phyloP scores from a whole-genome alignment of 257 asterid genomes.

The Handroanthus guayacan region DNA sequence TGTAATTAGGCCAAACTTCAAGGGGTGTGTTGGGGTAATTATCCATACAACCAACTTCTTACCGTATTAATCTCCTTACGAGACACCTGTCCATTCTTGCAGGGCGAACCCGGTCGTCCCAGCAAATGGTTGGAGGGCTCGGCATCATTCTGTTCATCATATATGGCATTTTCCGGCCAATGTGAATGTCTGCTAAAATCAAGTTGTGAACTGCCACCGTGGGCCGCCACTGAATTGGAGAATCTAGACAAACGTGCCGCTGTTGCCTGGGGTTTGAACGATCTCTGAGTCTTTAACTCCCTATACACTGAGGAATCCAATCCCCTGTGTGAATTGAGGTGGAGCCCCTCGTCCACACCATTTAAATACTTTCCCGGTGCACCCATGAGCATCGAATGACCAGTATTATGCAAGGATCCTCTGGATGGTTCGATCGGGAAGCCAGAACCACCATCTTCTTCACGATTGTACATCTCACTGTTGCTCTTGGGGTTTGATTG shows the following conservation, averaged over 20 bases:
- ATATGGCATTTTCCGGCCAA: constrained; percentile 57
- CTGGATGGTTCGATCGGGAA: constrained; percentile 57
- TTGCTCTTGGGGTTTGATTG: constrained; percentile 59
- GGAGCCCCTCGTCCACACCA: constrained; percentile 37
- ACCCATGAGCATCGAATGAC: constrained; percentile 46
- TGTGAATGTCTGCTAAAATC: constrained; percentile 67
- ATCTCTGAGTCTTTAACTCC: constrained; percentile 60
- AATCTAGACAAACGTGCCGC: constrained; percentile 70
- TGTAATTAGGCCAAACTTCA: too few species aligned
- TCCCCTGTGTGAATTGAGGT: constrained; percentile 37
- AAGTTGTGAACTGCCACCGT: constrained; percentile 60
- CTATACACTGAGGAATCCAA: constrained; percentile 52
- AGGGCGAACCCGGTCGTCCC: constrained; percentile 52
- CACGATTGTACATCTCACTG: constrained; percentile 63
- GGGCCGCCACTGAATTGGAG: constrained; percentile 78
- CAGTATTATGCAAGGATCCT: constrained; percentile 38
- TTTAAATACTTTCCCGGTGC: constrained; percentile 44
- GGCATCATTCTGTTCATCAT: constrained; percentile 51
- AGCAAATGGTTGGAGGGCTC: constrained; percentile 70
- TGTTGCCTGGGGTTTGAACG: constrained; percentile 55
- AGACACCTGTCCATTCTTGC: constrained; percentile 51
- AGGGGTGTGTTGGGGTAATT: too few species aligned
- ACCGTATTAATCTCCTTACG: constrained; percentile 54
- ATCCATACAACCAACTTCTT: constrained; percentile 27
- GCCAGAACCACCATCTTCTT: constrained; percentile 58